A percentile compares a stretch with the other conserved stretches of the same genome.
Conservation (phyloP, 768 basidiomycete species). For the Amanita subjunquillea region DNA sequence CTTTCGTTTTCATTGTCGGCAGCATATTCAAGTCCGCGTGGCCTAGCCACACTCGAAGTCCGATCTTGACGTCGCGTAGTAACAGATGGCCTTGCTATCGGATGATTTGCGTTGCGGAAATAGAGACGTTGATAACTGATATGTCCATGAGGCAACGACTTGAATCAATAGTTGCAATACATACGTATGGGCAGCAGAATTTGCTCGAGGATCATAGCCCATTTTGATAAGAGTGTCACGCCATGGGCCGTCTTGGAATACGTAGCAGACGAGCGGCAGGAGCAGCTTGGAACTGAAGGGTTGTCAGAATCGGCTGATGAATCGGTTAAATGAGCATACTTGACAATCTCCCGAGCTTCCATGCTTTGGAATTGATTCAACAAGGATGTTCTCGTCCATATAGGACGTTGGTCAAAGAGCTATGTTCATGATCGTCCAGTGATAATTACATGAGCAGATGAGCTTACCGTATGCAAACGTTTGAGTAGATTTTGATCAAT, state of each 20-base stretch:
- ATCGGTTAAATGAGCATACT: constrained; percentile 34
- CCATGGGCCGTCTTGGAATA: constrained; percentile 92
- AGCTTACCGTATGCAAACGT: constrained; percentile 41
- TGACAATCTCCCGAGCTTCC: constrained; percentile 64
- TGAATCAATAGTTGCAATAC: constrained; percentile 16
- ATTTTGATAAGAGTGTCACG: constrained; percentile 80
- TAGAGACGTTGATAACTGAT: constrained; percentile 86
- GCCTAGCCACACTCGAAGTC: constrained; percentile 28
- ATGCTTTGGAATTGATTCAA: constrained; percentile 67
- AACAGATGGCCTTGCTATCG: constrained; percentile 70
- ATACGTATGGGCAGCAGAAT: constrained; percentile 67
- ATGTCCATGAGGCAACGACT: neutral
- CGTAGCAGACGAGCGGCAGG: constrained; percentile 75
- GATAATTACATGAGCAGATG: neutral
- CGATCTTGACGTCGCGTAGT: constrained; percentile 55
- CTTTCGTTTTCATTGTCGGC: constrained; percentile 29
- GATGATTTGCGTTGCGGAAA: constrained; percentile 82
- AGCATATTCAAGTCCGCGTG: constrained; percentile 28
- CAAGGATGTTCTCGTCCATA: constrained; percentile 85
- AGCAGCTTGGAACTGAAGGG: constrained; percentile 65
- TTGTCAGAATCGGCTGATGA: neutral
- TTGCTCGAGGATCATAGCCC: constrained; percentile 81
- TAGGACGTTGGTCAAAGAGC: constrained; percentile 66
- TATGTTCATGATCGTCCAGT: constrained; percentile 17
- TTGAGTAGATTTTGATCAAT: constrained; percentile 45